Base-by-base conservation (phyloP, 176 grass and related monocot genomes). In the Stipa capillata region DNA sequence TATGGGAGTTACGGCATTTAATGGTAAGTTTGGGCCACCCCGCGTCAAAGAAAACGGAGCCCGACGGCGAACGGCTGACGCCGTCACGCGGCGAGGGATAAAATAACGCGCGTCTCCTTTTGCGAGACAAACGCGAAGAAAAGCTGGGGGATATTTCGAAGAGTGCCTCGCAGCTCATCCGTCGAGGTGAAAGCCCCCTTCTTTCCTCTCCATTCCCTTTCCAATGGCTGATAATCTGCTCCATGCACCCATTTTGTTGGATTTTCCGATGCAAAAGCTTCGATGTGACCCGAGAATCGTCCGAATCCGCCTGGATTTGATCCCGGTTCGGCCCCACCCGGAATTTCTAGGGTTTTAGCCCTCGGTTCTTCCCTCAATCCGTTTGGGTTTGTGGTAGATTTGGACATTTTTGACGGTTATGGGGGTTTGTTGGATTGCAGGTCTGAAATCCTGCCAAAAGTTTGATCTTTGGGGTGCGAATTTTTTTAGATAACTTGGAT, bases 311-410 rank as follows among this genome's bases (percentile, higher is more conserved):
- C 2, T 2, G 39, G 59, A 66, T 66, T 79, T 67, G 31, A 1
- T 74, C 58, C 15, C 58, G 17, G 29, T 33, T 74, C 58, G 14
- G 2, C 40, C 42, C 56, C 65, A 6, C 51, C 20, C 48, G 16
- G 35, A n/a, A 43, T 88, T 61, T 74, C 86, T 88, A 84, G 81
- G 68, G 75, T 61, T 88, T 84, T 79, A 84, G 68, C 41, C 27
- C 16, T 34, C 59, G n/a, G 23, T 65, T 56, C 48, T 35, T 21
- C 49, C 44, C 40, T 43, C 49, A 36, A 39, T 57, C 20, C 31
- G 17, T 63, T 64, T 55, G 36, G n/a, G 14, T 83, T 45, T 63
- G 55, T 6, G 6, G 65, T 35, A n/a, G 42, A 42, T 35, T 25
- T 5, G 12, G 39, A 17, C 24, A 5, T 7, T 74, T 79, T 2